phyloP scores from a whole-genome alignment of 495 filamentous ascomycete species.

The Poronia punctata region DNA sequence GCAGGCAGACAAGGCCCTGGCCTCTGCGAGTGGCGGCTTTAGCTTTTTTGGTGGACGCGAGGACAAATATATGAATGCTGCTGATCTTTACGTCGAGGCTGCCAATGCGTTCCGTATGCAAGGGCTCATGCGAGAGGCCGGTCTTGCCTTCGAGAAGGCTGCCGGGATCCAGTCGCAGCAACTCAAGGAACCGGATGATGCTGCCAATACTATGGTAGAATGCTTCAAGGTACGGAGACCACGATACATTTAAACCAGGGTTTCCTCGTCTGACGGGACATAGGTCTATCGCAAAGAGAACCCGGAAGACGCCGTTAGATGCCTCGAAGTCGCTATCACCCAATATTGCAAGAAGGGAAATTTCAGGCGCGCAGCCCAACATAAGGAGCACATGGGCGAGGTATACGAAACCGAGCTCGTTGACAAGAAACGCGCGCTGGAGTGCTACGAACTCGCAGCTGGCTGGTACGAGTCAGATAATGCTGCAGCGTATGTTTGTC shows the following conservation, averaged over 20 bases:
- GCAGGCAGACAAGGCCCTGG: constrained; percentile 73
- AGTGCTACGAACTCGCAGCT: constrained; percentile 73
- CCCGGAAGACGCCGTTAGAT: constrained; percentile 70
- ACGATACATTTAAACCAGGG: neutral
- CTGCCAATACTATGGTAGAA: constrained; percentile 68
- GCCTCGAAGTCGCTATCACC: constrained; percentile 64
- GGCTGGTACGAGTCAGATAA: constrained; percentile 83
- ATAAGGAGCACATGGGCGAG: constrained; percentile 80
- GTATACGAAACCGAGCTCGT: constrained; percentile 72
- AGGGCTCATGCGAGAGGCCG: constrained; percentile 71
- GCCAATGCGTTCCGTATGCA: constrained; percentile 75
- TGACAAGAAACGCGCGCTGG: constrained; percentile 67
- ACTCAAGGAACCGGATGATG: constrained; percentile 82
- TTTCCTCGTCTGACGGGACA: neutral
- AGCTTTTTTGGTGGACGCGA: constrained; percentile 68
- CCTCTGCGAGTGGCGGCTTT: constrained; percentile 60
- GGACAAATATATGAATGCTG: constrained; percentile 80
- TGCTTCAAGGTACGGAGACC: constrained; percentile 17
- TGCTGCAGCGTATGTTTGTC: constrained; percentile 76
- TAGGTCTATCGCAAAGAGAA: constrained; percentile 64
- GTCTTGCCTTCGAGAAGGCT: constrained; percentile 69
- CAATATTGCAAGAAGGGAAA: constrained; percentile 81
- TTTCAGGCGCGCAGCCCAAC: constrained; percentile 77
- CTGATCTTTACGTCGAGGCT: constrained; percentile 72
- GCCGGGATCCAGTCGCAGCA: constrained; percentile 67